A percentile compares a stretch with the other conserved stretches of the same genome.
Evolutionary conservation across 768 basidiomycete species (phyloP).

Genomic region (Russula emetica): DNA sequence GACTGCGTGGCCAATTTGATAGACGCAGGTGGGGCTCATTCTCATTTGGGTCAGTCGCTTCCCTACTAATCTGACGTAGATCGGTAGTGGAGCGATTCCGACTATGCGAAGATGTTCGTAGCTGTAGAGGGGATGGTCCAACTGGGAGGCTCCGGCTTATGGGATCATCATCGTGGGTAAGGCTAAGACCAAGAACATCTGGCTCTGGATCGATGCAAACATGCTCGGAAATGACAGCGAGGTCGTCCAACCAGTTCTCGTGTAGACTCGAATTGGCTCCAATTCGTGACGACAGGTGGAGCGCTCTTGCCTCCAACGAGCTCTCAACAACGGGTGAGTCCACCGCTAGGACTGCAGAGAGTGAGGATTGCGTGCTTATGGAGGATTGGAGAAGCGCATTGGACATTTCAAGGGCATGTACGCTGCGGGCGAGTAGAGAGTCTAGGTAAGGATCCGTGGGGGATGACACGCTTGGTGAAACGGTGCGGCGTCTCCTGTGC

Average conservation of each 20-base stretch:
- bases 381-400: slow-evolving; percentile 73
- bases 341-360: slow-evolving; percentile 46
- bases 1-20: slow-evolving; percentile 47
- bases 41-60: slow-evolving; percentile 18
- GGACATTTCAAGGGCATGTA: slow-evolving; percentile 82
- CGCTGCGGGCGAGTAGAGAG: slow-evolving; percentile 73
- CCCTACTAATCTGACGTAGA: slow-evolving; percentile 3
- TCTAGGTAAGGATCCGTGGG: slow-evolving; percentile 60
- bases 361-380: slow-evolving; percentile 62
- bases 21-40: slow-evolving; percentile 46
- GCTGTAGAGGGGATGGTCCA: slow-evolving; percentile 20
- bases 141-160: slow-evolving; percentile 35
- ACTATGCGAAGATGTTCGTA: not conserved
- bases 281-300: slow-evolving; percentile 51
- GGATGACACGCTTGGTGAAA: slow-evolving; percentile 27
- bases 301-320: slow-evolving; percentile 45
- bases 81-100: slow-evolving; percentile 21
- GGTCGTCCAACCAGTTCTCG: slow-evolving; percentile 60
- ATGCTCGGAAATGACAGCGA: slow-evolving; percentile 46
- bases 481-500: slow-evolving; percentile 31
- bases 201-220: slow-evolving; percentile 10
- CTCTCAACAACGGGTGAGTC: slow-evolving; percentile 44
- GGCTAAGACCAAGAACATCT: slow-evolving; percentile 11
- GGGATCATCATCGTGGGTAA: slow-evolving; percentile 16
- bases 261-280: slow-evolving; percentile 43